Base-by-base conservation (phyloP, 768 basidiomycete genomes). In the Lanmaoa rubissima region DNA sequence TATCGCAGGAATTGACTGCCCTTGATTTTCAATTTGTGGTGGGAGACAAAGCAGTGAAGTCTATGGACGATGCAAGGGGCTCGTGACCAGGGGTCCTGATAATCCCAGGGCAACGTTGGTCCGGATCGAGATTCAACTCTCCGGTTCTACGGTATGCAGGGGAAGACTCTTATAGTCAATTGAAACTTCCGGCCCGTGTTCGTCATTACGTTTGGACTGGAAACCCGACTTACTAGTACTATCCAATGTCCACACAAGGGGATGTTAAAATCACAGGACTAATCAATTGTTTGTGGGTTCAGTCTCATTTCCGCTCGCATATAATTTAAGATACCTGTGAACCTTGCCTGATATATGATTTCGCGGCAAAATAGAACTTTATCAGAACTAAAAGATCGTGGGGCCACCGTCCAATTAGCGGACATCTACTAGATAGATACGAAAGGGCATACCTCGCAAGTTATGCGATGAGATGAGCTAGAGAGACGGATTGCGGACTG, bases 1-100 rank as follows among this genome's bases (percentile, higher is more conserved):
- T 45, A 49, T 65, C 50, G 53, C 57, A 51, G 38, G 43, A 54
- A 46, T 32, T 28, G 35, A 53, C 55, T 34, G 51, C 57, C 60
- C 56, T 56, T 53, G 48, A 56, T 35, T 39, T 39, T 42, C 24
- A 32, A 45, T 55, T 32, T 44, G 31, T 36, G 51, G 40, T 45
- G 36, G 41, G 48, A 41, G 46, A 31, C 32, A 41, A 9, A 45
- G 38, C 49, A 31, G 42, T 21, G 31, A 51, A 35, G 34, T 17
- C 32, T 39, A 16, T 50, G 17, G 44, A 40, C 21, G n/a, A 32
- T n/a, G 34, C 42, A 13, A 46, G 46, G 14, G 46, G 12, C 44
- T 39, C 42, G 8, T 38, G 41, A 28, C 28, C 47, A 48, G 26
- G 36, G 28, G 6, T 7, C 24, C 26, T 28, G 26, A 45, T 14